Evolutionary conservation across 345 rosid genomes (phyloP).

Genomic region (Salix udensis): DNA sequence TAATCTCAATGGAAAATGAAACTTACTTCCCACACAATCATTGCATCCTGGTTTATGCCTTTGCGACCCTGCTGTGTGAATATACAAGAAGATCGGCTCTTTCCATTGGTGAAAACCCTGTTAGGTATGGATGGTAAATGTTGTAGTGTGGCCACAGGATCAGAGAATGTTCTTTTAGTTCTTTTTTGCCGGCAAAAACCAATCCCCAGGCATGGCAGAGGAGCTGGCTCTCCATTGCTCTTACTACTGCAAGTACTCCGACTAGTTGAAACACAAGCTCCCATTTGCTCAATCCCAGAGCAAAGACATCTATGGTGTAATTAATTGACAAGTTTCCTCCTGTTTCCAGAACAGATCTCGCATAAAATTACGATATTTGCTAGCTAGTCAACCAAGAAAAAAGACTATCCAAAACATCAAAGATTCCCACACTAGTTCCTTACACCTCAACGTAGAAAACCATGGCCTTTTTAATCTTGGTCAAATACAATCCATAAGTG

Average conservation of each 20-base stretch:
- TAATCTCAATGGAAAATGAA: constrained; percentile 15
- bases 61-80: constrained; percentile 98
- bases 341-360: constrained; percentile 41
- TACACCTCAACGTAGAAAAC: constrained; percentile 29
- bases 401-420: constrained; percentile 26
- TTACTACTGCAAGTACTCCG: constrained; percentile 69
- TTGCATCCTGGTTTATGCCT: constrained; percentile 96
- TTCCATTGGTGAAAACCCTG: constrained; percentile 72
- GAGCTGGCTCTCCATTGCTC: constrained; percentile 63
- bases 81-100: constrained; percentile 78
- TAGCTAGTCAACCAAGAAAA: constrained; percentile 31
- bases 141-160: constrained; percentile 51
- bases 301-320: constrained; percentile 18
- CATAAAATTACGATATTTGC: constrained; percentile 24
- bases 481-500: constrained; percentile 47
- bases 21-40: constrained; percentile 99
- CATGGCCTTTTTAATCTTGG: constrained; percentile 39
- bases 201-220: constrained; percentile 52
- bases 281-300: constrained; percentile 63
- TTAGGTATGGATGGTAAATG: constrained; percentile 70
- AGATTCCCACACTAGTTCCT: constrained; percentile 38
- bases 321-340: constrained; percentile 24
- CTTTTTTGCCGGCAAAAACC: constrained; percentile 67
- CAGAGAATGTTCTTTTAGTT: constrained; percentile 67
- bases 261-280: constrained; percentile 84